Base-by-base conservation (phyloP, 331 rosid genomes). In the Stylosanthes scabra region DNA sequence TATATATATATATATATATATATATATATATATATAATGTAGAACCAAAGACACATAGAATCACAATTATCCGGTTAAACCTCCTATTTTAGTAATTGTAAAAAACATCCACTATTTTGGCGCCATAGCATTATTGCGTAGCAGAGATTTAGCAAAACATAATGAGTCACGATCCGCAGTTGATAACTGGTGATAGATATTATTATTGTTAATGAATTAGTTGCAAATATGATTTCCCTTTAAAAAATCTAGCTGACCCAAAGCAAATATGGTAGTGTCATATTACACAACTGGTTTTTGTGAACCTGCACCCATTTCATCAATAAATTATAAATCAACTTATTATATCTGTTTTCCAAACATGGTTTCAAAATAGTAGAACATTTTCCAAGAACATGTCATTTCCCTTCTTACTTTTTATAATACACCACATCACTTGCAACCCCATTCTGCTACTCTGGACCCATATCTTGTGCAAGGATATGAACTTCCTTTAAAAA, bases 331-430 rank as follows among this genome's bases (percentile, higher is more conserved):
- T 11, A 58, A 15, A 71, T 44, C 40, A 71, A 66, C 52, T 14
- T 39, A 57, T 29, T 65, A n/a, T 29, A 2, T 42, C 42, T 74
- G 34, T 29, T 29, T 29, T 29, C 34, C 2, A 4, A 29, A 29
- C 2, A 42, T 2, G n/a, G 41, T 54, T 54, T 31, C 73, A 72
- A 10, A 58, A 75, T 42, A 42, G 50, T 41, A 27, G n/a, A n/a
- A 54, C n/a, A 60, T 72, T 60, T 62, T 11, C 44, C 70, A 62
- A 15, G 65, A 63, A n/a, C 37, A 50, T 46, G 39, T 16, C 63
- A 56, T 62, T 68, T 49, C 59, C 74, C 63, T 74, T 75, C 29
- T 34, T 63, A 63, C 39, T 56, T 64, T 34, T 47, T 63, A 50
- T 65, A 49, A 40, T 29, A 29, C 34, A 29, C 34, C 14, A 40